Evolutionary conservation across 805 yeast species (phyloP).

Genomic region (Pichia thaimueangensis): DNA sequence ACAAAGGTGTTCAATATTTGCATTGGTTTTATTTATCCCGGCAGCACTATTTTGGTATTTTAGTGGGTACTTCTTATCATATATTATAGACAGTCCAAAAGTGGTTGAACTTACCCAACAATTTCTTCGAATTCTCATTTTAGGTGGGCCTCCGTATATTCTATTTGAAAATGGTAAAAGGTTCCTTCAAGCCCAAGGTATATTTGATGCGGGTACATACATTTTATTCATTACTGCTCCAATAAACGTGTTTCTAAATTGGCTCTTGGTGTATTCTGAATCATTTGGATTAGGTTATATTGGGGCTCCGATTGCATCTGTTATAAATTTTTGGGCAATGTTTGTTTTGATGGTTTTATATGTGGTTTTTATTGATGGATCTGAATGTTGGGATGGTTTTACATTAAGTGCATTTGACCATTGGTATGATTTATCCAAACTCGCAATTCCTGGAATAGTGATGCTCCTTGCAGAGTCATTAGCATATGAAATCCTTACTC

Average conservation of each 20-base stretch:
- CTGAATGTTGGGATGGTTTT: constrained; percentile 66
- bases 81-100: constrained; percentile 38
- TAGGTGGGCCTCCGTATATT: constrained; percentile 73
- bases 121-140: constrained; percentile 48
- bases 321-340: constrained; percentile 67
- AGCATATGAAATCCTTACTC: constrained; percentile 52
- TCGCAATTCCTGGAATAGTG: constrained; percentile 48
- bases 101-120: constrained; percentile 48
- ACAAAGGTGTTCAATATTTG: constrained; percentile 59
- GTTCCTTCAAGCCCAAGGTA: constrained; percentile 70
- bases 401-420: constrained; percentile 27
- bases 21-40: constrained; percentile 53
- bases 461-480: constrained; percentile 53
- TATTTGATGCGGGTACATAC: constrained; percentile 72
- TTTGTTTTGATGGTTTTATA: constrained; percentile 48
- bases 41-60: constrained; percentile 58
- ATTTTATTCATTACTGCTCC: constrained; percentile 68
- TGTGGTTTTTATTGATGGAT: constrained; percentile 54
- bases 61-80: constrained; percentile 42
- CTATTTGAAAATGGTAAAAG: constrained; percentile 67
- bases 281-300: constrained; percentile 58
- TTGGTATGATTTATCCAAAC: constrained; percentile 35
- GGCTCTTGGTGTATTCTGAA: constrained; percentile 55
- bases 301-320: constrained; percentile 74
- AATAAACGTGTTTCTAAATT: constrained; percentile 58